Base-by-base conservation (phyloP, 331 rosid species). In the Erythrophleum ivorense region DNA sequence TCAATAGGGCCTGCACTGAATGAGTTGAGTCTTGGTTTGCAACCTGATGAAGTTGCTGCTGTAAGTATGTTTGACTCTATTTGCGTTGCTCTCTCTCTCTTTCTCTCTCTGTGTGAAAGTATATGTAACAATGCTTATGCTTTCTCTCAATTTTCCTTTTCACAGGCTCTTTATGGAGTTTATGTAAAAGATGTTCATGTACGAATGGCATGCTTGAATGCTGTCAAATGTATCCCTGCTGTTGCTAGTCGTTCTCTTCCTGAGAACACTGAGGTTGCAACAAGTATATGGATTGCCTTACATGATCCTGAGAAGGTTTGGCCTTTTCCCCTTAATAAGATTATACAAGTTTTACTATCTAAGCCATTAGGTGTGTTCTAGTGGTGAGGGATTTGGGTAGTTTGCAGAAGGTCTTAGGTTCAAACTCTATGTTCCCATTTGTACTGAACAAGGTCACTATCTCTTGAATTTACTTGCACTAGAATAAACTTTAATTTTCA, bases 241-340 rank as follows among this genome's bases (percentile, higher is more conserved):
- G 91, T 96, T 80, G 88, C 99, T 36, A 86, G 80, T 79, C 92
- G 92, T 15, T 86, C 97, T 76, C 88, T 96, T 79, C 85, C 92
- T 57, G 88, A 91, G 79, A 84, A 91, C 55, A 82, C 86, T 75
- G 99, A 87, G 80, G 88, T 92, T 53, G 98, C 99, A 29, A 92
- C 98, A 69, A 90, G 97, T 85, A 89, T 96, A 82, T 96, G 99
- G 99, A 84, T 96, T 80, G 97, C 97, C 3, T 88, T 94, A 68
- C 99, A 96, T 72, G 99, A 96, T 71, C 98, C 96, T n/a, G 92
- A 96, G 73, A 96, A 96, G 99, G 99, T 96, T 85, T 65, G 88
- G 16, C 54, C 46, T 53, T 45, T 79, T 74, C 1, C 7, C 24
- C 50, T 18, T 53, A 40, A 50, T 21, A 9, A 34, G 71, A 77